A percentile compares a stretch with the other conserved stretches of the same genome.
phyloP scores from a whole-genome alignment of 148 eudicot species.

The Vaccinium corymbosum region DNA sequence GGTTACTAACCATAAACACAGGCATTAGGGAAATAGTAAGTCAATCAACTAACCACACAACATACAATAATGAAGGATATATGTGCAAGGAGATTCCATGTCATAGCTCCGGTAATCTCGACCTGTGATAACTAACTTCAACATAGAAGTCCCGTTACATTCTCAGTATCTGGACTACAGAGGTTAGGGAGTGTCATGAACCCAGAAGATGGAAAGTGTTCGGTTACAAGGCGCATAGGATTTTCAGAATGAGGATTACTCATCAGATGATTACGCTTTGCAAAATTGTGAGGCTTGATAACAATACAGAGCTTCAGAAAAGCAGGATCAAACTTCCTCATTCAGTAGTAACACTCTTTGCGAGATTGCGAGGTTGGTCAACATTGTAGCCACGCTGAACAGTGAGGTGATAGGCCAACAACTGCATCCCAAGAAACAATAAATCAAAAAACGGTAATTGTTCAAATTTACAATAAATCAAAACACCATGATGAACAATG shows the following conservation, averaged over 20 bases:
- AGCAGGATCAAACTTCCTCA: constrained; percentile 26
- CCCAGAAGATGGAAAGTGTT: background rate
- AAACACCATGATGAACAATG: background rate
- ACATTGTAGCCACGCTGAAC: constrained; percentile 91
- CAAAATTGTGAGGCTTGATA: background rate
- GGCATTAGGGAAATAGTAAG: background rate
- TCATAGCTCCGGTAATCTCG: background rate
- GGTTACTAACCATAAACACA: background rate
- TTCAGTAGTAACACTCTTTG: constrained; percentile 95
- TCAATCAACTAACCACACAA: background rate
- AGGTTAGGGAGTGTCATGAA: background rate
- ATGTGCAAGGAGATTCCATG: background rate
- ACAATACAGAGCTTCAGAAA: background rate
- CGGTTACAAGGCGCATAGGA: background rate
- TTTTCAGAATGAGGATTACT: background rate
- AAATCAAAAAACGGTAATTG: background rate
- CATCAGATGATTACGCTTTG: background rate
- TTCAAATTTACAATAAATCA: background rate
- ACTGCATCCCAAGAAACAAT: constrained; percentile 42
- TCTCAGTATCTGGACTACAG: background rate
- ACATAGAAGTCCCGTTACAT: background rate
- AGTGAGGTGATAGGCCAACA: constrained; percentile 92
- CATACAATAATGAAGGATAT: background rate
- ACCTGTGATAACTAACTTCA: background rate
- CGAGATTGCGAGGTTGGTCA: constrained; percentile 96